Percentiles rank a stretch among this genome's conserved stretches.
Conservation (phyloP, 1,139 yeast species). For the Candida sanyaensis region DNA sequence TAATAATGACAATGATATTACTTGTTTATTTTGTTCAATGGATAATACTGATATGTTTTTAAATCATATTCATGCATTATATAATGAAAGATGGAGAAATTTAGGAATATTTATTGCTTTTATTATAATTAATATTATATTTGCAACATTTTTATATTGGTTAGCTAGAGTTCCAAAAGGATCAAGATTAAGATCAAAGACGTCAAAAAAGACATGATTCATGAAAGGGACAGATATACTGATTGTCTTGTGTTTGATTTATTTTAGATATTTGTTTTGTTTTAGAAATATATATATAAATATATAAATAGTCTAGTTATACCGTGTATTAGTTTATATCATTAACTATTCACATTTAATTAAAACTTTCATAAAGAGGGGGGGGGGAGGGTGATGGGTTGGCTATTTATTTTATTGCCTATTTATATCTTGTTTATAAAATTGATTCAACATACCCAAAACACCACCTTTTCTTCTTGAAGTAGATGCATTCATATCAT, state of each 20-base stretch:
- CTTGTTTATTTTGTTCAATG: slow-evolving; percentile 55
- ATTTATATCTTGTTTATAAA: slow-evolving; percentile 60
- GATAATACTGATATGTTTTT: slow-evolving; percentile 54
- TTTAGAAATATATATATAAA: too few relatives aligned
- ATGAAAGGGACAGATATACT: too few relatives aligned
- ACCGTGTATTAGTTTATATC: too few relatives aligned
- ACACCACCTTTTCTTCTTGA: slow-evolving; percentile 53
- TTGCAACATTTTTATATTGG: slow-evolving; percentile 65
- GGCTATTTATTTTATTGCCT: slow-evolving; percentile 14
- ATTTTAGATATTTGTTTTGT: too few relatives aligned
- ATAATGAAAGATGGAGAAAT: slow-evolving; percentile 64
- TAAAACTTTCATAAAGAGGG: too few relatives aligned
- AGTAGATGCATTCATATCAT: slow-evolving; percentile 15
- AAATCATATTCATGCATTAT: slow-evolving; percentile 42
- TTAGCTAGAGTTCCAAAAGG: slow-evolving; percentile 74
- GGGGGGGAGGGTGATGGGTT: too few relatives aligned
- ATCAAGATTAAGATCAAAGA: slow-evolving; percentile 19
- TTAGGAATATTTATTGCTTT: slow-evolving; percentile 55
- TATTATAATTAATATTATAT: slow-evolving; percentile 53
- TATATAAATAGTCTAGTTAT: too few relatives aligned
- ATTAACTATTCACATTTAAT: too few relatives aligned
- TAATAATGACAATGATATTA: slow-evolving; percentile 19
- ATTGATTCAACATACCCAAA: slow-evolving; percentile 79
- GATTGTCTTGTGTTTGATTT: too few relatives aligned
- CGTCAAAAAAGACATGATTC: slow-evolving; percentile 17